phyloP scores from a whole-genome alignment of 176 grass and related monocot species.

The Eremochloa ophiuroides region DNA sequence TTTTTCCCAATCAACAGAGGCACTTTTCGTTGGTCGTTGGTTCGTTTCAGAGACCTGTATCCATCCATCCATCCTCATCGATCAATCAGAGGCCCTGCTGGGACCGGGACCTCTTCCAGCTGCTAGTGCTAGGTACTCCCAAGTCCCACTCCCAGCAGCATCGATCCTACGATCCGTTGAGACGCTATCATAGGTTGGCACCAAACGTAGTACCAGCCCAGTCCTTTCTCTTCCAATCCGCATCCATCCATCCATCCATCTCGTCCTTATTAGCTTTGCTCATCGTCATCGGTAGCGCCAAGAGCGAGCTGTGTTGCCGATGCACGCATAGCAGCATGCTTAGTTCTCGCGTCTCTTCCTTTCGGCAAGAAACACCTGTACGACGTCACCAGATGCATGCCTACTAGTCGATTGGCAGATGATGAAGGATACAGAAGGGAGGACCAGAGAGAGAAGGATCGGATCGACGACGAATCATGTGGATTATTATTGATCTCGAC shows the following conservation, averaged over 20 bases:
- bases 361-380: background rate
- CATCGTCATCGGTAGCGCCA: too few species aligned
- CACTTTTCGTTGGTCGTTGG: background rate
- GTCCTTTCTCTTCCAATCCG: background rate
- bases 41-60: background rate
- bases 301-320: too few species aligned
- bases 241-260: background rate
- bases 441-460: background rate
- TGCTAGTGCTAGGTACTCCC: background rate
- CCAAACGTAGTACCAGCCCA: constrained; percentile 12
- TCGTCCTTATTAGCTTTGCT: background rate
- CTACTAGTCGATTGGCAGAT: background rate
- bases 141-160: background rate
- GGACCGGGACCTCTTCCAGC: background rate
- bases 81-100: background rate
- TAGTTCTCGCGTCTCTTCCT: background rate
- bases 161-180: background rate
- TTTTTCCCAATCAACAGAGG: background rate
- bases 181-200: constrained; percentile 22
- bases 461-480: background rate
- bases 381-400: background rate
- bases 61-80: background rate
- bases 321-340: too few species aligned
- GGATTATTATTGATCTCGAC: background rate
- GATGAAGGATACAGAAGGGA: background rate